A percentile compares a stretch with the other conserved stretches of the same genome.
phyloP scores from a whole-genome alignment of 2,329 filamentous ascomycete genomes.

The Microcera coccophila region DNA sequence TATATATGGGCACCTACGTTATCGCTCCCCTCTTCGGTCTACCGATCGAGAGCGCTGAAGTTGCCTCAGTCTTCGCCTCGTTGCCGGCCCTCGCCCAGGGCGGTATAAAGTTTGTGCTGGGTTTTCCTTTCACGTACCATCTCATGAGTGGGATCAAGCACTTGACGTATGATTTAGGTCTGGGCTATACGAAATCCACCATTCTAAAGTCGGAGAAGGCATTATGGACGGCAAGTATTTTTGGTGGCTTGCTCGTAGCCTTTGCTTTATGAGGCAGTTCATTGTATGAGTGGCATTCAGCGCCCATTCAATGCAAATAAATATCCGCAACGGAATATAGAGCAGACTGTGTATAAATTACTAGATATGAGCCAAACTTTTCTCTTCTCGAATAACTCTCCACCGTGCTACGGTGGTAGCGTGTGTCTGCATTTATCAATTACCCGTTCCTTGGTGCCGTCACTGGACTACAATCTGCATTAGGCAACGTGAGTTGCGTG shows the following conservation, averaged over 20 bases:
- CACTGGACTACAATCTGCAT: no score
- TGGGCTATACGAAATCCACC: slow-evolving; percentile 47
- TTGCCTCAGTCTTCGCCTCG: slow-evolving; percentile 58
- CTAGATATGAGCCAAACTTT: no score
- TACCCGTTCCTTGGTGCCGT: no score
- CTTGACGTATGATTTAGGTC: slow-evolving; percentile 49
- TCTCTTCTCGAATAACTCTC: no score
- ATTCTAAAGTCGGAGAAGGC: slow-evolving; percentile 45
- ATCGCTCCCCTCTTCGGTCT: slow-evolving; percentile 67
- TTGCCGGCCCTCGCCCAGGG: slow-evolving; percentile 59
- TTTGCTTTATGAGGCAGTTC: slow-evolving; percentile 43
- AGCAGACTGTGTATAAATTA: no score
- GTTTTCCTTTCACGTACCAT: slow-evolving; percentile 59
- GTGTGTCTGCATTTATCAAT: no score
- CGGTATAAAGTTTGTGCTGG: slow-evolving; percentile 50
- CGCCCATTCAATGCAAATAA: no score
- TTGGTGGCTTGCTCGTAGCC: slow-evolving; percentile 42
- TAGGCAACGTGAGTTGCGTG: no score
- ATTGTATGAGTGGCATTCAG: no score
- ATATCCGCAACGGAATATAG: no score
- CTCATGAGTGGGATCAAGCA: slow-evolving; percentile 54
- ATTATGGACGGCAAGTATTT: slow-evolving; percentile 46
- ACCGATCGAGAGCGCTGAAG: slow-evolving; percentile 56
- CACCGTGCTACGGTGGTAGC: no score
- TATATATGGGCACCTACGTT: slow-evolving; percentile 78